Evolutionary conservation across 83 land plant genomes (phyloP), one percentile per base, ranked within the genome.

Genomic region (Picea mariana): DNA sequence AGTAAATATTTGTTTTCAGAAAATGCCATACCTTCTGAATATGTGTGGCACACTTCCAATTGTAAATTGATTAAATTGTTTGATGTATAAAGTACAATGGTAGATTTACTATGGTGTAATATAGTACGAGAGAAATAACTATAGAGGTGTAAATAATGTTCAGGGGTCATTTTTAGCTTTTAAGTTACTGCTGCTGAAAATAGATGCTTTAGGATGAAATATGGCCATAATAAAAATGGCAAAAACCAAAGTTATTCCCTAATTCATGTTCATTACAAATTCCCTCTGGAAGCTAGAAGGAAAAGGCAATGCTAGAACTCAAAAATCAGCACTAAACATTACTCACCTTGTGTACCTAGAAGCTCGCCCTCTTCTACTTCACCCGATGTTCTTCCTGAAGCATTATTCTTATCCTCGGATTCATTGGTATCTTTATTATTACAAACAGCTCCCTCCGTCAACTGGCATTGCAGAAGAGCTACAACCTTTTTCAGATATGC

Each of bases 341-440:
- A 44, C 8, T 73, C 64, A 96, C 98, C 97, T 86, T 94, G 93
- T 77, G 93, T 89, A 79, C 94, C 91, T 73, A 91, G 89, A 75
- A 98, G 92, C 85, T 98, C 99, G 18, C 99, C 99, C 84, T 98
- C 99, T 82, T 98, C 99, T n/a, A 96, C 84, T 66, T 98, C 99
- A 76, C 89, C 90, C 18, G 52, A 24, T 23, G 27, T 66, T 71
- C 79, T 81, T 23, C 75, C 85, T 20, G 67, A 77, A 69, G 82
- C 80, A 67, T 66, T 73, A 75, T 24, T 31, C 55, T 77, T 78
- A 13, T 67, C 78, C 16, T 67, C 24, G 5, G 72, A 78, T 11
- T 71, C 75, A 40, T 13, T 62, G 26, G 83, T 55, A 31, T 80
- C 79, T 68, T 82, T 88, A 55, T 86, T 86, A 15, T 87, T 86